A percentile compares a stretch with the other conserved stretches of the same genome.
These are phyloP conservation scores for Mortierella sp. DNA, from an alignment of 371 early-diverging fungal genomes.

Conservation along the genomic window DNA sequence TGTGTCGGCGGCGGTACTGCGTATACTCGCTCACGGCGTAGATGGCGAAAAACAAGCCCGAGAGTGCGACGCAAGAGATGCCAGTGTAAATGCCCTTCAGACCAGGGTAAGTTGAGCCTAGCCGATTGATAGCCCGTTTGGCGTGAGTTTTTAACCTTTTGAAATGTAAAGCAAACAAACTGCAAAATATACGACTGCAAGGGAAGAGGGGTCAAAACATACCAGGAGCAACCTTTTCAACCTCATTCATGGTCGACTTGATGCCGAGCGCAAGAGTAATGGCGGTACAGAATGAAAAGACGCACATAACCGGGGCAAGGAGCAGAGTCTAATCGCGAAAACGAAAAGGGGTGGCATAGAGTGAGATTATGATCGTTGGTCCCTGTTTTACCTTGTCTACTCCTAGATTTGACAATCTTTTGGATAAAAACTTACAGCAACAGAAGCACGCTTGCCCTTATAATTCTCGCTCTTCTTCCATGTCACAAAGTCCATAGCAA, in stretches of 20 bases:
- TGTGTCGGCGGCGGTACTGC: slow-evolving; percentile 28
- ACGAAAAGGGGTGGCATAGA: not conserved
- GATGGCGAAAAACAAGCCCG: slow-evolving; percentile 19
- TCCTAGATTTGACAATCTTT: no score
- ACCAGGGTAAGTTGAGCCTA: not conserved
- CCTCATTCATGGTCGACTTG: not conserved
- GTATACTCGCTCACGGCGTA: slow-evolving; percentile 27
- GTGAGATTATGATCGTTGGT: no score
- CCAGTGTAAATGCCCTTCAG: slow-evolving; percentile 22
- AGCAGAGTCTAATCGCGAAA: slow-evolving; percentile 9
- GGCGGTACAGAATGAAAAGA: slow-evolving; percentile 30
- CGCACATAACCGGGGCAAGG: slow-evolving; percentile 13
- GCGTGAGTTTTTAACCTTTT: not conserved
- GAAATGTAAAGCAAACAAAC: not conserved
- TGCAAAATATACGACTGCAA: not conserved
- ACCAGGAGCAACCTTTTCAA: not conserved
- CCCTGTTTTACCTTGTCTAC: no score
- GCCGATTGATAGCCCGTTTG: not conserved
- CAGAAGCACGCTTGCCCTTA: slow-evolving; percentile 22
- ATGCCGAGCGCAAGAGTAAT: slow-evolving; percentile 22
- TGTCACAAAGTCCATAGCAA: slow-evolving; percentile 23
- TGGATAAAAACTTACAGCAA: slow-evolving; percentile 18
- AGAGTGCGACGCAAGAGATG: slow-evolving; percentile 17
- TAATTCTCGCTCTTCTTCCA: slow-evolving; percentile 45
- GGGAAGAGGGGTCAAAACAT: not conserved